Base-by-base conservation (phyloP, 257 asterid species). In the Solanum habrochaites region DNA sequence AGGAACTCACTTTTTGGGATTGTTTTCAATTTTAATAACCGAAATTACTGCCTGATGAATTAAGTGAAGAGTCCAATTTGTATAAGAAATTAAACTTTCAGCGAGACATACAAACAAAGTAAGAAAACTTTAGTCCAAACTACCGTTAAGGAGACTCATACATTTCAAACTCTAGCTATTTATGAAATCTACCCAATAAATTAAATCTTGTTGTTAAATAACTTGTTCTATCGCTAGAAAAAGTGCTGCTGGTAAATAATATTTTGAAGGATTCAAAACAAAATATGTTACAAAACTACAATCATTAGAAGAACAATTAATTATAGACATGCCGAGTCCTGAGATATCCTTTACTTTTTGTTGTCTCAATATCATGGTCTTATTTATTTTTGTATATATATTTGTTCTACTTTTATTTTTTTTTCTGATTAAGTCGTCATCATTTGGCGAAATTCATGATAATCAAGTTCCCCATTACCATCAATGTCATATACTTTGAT, bases 401-500 rank as follows among this genome's bases (percentile, higher is more conserved):
- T n/a, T 25, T 13, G 2, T 77, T 43, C 43, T 77, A n/a, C 14
- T 42, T 75, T 42, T 7, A 15, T 49, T 27, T 85, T 32, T 18
- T 52, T 32, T 32, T 32, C 5, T 35, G 32, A 18, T 69, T 83
- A 87, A n/a, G 92, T 86, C 15, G 73, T 86, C 95, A 94, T 94
- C 97, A 94, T 93, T 80, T 86, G 91, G 18, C 87, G 93, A 85
- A 94, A 94, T 64, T 93, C 93, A n/a, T 75, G 82, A 83, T 78
- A 94, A 16, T 91, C 94, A 72, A 94, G 91, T 85, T 87, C 95
- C 23, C 97, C 97, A 40, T 93, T 93, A 15, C 97, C 97, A 40
- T 94, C 92, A 35, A 91, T 86, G 73, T 94, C 97, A 85, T 87
- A 91, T 12, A 88, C 93, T 58, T 82, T 71, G 15, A 94, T 94